phyloP scores from a whole-genome alignment of 2,329 filamentous ascomycete genomes.

The Drechslerella coelobrocha region DNA sequence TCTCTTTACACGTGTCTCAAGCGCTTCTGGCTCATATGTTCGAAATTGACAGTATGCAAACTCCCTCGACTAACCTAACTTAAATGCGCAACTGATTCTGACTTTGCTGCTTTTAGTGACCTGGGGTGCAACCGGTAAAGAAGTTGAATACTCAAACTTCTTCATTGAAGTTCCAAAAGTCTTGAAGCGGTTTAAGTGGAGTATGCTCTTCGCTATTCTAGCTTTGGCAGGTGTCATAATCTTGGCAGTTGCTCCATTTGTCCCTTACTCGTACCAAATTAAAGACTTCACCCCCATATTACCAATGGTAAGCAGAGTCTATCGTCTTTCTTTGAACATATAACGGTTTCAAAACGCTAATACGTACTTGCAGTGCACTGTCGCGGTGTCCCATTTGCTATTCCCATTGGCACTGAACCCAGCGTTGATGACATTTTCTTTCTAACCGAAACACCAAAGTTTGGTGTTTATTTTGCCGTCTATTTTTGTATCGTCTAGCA shows the following conservation, averaged over 20 bases:
- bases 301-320: slow-evolving; percentile 67
- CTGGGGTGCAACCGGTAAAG: slow-evolving; percentile 85
- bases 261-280: slow-evolving; percentile 72
- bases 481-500: slow-evolving; percentile 13
- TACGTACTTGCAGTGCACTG: slow-evolving; percentile 59
- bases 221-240: slow-evolving; percentile 70
- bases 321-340: neutral
- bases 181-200: slow-evolving; percentile 78
- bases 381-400: slow-evolving; percentile 73
- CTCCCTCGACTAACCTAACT: neutral
- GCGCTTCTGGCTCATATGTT: slow-evolving; percentile 83
- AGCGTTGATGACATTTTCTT: slow-evolving; percentile 63
- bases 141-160: slow-evolving; percentile 80
- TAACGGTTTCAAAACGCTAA: slow-evolving; percentile 10
- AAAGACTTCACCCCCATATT: slow-evolving; percentile 77
- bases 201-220: slow-evolving; percentile 68
- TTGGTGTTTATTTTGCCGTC: slow-evolving; percentile 4
- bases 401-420: slow-evolving; percentile 75
- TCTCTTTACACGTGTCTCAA: slow-evolving; percentile 80
- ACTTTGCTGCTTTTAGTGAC: slow-evolving; percentile 29
- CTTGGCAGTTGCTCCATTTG: slow-evolving; percentile 68
- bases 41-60: slow-evolving; percentile 69
- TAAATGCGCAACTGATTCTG: neutral
- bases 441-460: slow-evolving; percentile 26
- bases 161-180: slow-evolving; percentile 84